A percentile compares a stretch with the other conserved stretches of the same genome.
Evolutionary conservation across 2,329 filamentous ascomycete species (phyloP).

Genomic region (Pestalotiopsis sp.): DNA sequence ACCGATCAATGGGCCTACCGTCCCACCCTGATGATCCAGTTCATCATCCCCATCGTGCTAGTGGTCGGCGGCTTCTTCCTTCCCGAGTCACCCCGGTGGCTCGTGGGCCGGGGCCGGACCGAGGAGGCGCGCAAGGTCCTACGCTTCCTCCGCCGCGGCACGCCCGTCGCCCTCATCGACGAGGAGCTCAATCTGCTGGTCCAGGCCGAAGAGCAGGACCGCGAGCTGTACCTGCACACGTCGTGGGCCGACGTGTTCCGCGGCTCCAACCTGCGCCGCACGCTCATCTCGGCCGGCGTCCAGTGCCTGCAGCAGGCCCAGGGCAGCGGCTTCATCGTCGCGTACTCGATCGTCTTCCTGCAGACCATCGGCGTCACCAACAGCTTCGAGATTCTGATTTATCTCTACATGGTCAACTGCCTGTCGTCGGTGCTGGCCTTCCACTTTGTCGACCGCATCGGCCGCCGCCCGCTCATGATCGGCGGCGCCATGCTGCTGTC

Average conservation of each 20-base stretch:
- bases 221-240: slow-evolving; percentile 15
- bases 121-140: slow-evolving; percentile 18
- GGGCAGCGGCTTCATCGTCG: slow-evolving; percentile 20
- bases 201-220: slow-evolving; percentile 15
- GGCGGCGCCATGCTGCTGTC: slow-evolving; percentile 11
- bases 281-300: slow-evolving; percentile 15
- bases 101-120: slow-evolving; percentile 13
- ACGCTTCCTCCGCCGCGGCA: slow-evolving; percentile 12
- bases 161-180: slow-evolving; percentile 13
- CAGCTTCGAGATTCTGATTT: slow-evolving; percentile 17
- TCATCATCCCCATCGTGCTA: slow-evolving; percentile 34
- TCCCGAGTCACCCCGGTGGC: slow-evolving; percentile 20
- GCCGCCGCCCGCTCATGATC: slow-evolving; percentile 15
- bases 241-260: slow-evolving; percentile 17
- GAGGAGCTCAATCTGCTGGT: slow-evolving; percentile 16
- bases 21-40: slow-evolving; percentile 18
- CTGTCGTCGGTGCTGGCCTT: slow-evolving; percentile 14
- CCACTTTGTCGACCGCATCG: slow-evolving; percentile 16
- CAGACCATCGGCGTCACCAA: slow-evolving; percentile 19
- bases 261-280: slow-evolving; percentile 20
- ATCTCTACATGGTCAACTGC: slow-evolving; percentile 16
- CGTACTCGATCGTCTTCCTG: slow-evolving; percentile 24
- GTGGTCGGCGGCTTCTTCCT: slow-evolving; percentile 30
- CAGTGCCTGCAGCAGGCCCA: slow-evolving; percentile 23
- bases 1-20: slow-evolving; percentile 19